Evolutionary conservation across 75 land plant species (phyloP), one percentile per base, ranked within the genome.

Genomic region (Azolla pinnata): DNA sequence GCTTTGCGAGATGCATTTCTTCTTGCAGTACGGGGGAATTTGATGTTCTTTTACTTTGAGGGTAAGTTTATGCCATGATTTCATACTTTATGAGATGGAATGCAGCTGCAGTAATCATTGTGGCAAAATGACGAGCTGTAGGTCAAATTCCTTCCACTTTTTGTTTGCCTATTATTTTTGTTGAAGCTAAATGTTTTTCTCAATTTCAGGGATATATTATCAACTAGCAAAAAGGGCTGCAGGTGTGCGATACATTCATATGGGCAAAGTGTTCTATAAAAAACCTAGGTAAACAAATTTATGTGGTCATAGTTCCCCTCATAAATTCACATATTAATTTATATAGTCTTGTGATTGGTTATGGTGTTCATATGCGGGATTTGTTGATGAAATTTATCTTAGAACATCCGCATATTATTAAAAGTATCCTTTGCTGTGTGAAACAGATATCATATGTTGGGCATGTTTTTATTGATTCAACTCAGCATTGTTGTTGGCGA

Each of bases 31-130:
- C 87, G 97, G 9, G 66, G 88, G 20, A 91, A 95, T 64, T 78
- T 95, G 57, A 95, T 95, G 99, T 77, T 95, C 54, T 95, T 95
- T 58, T 95, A 95, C 64, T 95, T 95, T 74, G 99, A 95, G 82
- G 99, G 99, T 95, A 48, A 45, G 10, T 8, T 28, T 61, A 25
- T 28, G 7, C 2, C 44, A 14, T 21, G n/a, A 4, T 24, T 34
- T 59, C 24, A 8, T 10, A 7, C 58, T 25, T 17, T 31, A 51
- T 51, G 24, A 51, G 8, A 5, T 18, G 5, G 53, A 8, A n/a
- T 18, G 19, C 17, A 18, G 53, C n/a, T 51, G n/a, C n/a, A 4
- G 24, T 28, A 18, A 54, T 28, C 24, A 1, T 5, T 16, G 56
- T 4, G 21, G 24, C 12, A 28, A 29, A 23, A 28, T 16, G 4